Evolutionary conservation across 371 early-diverging fungal species (phyloP), one percentile per base, ranked within the genome.

Genomic region (Rhizopus delemar): DNA sequence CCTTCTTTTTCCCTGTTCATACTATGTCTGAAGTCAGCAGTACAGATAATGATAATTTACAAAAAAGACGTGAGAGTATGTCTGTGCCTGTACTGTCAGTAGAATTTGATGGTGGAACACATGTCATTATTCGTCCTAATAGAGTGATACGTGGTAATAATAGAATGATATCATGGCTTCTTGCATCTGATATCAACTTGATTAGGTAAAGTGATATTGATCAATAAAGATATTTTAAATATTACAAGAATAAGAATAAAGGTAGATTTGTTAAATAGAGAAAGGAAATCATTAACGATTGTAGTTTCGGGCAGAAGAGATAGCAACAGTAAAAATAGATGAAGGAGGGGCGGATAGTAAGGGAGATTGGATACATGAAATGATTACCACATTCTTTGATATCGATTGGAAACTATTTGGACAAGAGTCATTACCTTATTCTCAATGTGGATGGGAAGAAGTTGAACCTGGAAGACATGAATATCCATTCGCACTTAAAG

Each of bases 401-500:
- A 60, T 73, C 2, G 76, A 81, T 32, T 81, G 69, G 69, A 77
- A 74, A 53, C 46, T 81, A 28, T 66, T 70, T 64, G 81, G 81
- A 5, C 72, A 74, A 52, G 81, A 81, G 46, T 46, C 63, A 15
- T 68, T 68, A 22, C 63, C 75, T 8, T 75, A 66, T 59, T 71
- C 75, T 38, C 75, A 76, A 34, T 49, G 78, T 41, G 74, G 69
- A 45, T 82, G 83, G 83, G 65, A 74, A 22, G 83, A 82, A 51
- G 56, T 82, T 41, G 71, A 75, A 4, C 62, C 76, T 7, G 79
- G 81, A 7, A 50, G 65, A 7, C 73, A 82, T 64, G 68, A 66
- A 16, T 82, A 65, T 60, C 77, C 83, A 5, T 82, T 82, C 65
- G 81, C 83, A 7, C 69, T 82, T 52, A 82, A 82, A 65, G 83